Base-by-base conservation (phyloP, 768 basidiomycete genomes). In the Rhodosporidiobolus odoratus region DNA sequence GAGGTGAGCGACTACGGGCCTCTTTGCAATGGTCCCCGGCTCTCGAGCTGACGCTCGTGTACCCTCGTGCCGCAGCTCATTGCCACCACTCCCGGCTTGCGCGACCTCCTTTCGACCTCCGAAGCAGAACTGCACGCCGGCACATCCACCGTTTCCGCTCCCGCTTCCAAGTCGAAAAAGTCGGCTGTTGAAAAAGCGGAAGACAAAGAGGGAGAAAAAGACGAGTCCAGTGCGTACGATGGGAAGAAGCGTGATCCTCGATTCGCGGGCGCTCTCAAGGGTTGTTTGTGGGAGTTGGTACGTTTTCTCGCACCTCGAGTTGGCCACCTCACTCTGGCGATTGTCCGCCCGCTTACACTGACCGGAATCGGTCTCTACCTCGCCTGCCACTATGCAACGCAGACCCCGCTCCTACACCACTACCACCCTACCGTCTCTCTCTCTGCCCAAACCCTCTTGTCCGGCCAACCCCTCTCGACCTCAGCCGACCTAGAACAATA, bases 241-340 rank as follows among this genome's bases (percentile, higher is more conserved):
- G 86, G 91, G 0, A 83, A 85, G 56, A 97, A 97, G 79, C 86
- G 93, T 50, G 92, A 96, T 65, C 95, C 94, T 0, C 12, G 63
- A 66, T 95, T 85, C 76, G 88, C 92, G 0, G 85, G 89, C 76
- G 89, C 96, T 0, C 86, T 87, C 19, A 82, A 85, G 21, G 87
- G 87, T 27, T 89, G 90, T 45, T 80, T 98, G 2, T 97, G 92
- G 87, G 95, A 99, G 78, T 83, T 99, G 7, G 92, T 95, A 77
- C 67, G 89, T 60, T n/a, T 23, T 32, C 41, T 45, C 15, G 30
- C 57, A 45, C 58, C 37, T 40, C 65, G 37, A 6, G 32, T 37
- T 0, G 47, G 37, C 52, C 27, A 30, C 58, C 35, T 21, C 12
- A 38, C 53, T 32, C 50, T 56, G 1, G 19, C 27, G 63, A 34